Evolutionary conservation across 1,284 basidiomycete species (phyloP), one percentile per base, ranked within the genome.

Genomic region (Puccinia brachypodii): DNA sequence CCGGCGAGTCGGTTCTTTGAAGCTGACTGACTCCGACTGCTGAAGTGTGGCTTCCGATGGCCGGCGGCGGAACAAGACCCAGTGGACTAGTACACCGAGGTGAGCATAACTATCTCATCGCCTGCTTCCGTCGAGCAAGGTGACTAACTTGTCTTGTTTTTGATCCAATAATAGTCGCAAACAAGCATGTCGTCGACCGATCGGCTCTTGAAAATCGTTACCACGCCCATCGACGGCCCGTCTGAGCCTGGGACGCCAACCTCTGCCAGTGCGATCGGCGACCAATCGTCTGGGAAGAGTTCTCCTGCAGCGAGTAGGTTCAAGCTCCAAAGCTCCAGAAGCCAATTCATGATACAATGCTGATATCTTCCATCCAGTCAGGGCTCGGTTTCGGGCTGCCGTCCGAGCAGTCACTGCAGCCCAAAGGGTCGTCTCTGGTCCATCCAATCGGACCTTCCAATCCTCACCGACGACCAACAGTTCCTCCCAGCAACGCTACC

Each of bases 391-490:
- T 42, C 38, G 66, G n/a, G 66, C 66, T 13, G 38, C 36, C 42
- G 66, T 69, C 2, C 38, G 42, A 42, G 66, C 66, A 69, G 66
- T 69, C 66, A 69, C 66, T 42, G 66, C 66, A 9, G 66, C 66
- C 25, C 66, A 69, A 69, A 40, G 66, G 22, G 28, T 47, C 38
- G 66, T 69, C 66, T 69, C 66, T 1, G 62, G 62, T 4, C 62
- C 33, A 16, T 66, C 62, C 33, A 66, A 66, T 28, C 62, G 19
- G 33, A 36, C 40, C 16, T 38, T 66, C 62, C 33, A 66, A 16
- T 36, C 31, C 62, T 66, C 62, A 66, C 62, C 62, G 31, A 38
- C 62, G 62, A 66, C 33, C 2, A 38, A 36, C 8, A 2, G 36
- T 66, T 69, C 66, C 8, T 14, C 28, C 25, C 58, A 60, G 33